Base-by-base conservation (phyloP, 768 basidiomycete species). In the Kwoniella newhampshirensis region DNA sequence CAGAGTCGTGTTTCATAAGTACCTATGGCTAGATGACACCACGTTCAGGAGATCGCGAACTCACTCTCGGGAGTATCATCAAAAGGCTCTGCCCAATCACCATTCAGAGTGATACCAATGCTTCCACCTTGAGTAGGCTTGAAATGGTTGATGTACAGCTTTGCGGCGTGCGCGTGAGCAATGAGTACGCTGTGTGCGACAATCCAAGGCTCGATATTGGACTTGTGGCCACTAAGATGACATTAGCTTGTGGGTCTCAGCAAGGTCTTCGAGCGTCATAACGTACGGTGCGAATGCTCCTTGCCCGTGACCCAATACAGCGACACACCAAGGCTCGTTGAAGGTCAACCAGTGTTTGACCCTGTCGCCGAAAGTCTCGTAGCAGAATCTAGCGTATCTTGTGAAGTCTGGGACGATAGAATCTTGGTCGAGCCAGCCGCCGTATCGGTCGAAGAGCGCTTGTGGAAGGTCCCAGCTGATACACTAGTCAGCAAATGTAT, bases 71-170 rank as follows among this genome's bases (percentile, higher is more conserved):
- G 83, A 37, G 74, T 80, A 60, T 86, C 81, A 62, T 87, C 85
- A 59, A 84, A 88, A 7, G 88, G 87, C 72, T 86, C 83, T 28
- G 82, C 79, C 85, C 85, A 87, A 71, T 87, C 85, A 11, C 86
- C 85, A 64, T 88, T 88, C 42, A 88, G 79, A 0, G 87, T 88
- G 68, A 89, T 87, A n/a, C 87, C 87, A 64, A 89, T 86, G 62
- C 81, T 77, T 21, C 87, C 88, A 9, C 81, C 78, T 71, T 88
- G 86, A 1, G 59, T 73, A 3, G 80, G 62, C 75, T 87, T 84
- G 80, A 83, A 89, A 48, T 85, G 75, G 26, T 84, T 81, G 26
- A 85, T 83, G 68, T 88, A 89, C 12, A 84, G 64, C 68, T 87
- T 83, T 43, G 83, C 82, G 18, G 84, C 85, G 59, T 81, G 70